Conservation (phyloP, 192 early-diverging fungal species). For the Coemansia reversa region DNA sequence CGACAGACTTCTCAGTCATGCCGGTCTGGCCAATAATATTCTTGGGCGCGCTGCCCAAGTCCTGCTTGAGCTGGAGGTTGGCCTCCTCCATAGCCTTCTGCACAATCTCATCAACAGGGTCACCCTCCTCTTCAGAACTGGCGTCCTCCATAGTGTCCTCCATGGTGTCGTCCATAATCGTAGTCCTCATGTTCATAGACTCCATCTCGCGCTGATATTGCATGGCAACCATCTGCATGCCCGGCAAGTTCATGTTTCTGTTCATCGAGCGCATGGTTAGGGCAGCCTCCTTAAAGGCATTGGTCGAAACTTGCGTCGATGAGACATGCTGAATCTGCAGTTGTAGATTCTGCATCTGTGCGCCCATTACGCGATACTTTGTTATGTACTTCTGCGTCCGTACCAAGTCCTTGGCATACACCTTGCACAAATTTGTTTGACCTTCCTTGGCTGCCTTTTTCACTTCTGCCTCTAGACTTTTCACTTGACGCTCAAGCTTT, state of each 20-base stretch:
- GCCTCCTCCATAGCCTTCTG: constrained; percentile 95
- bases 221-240: constrained; percentile 94
- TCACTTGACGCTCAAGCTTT: constrained; percentile 92
- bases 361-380: constrained; percentile 96
- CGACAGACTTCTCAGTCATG: constrained; percentile 33
- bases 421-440: constrained; percentile 85
- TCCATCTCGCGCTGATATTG: constrained; percentile 95
- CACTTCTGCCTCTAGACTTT: constrained; percentile 92
- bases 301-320: constrained; percentile 95
- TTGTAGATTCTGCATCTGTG: constrained; percentile 88
- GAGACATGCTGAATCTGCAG: constrained; percentile 76
- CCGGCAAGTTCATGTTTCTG: constrained; percentile 87
- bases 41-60: constrained; percentile 54
- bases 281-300: constrained; percentile 93
- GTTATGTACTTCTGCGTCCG: constrained; percentile 89
- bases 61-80: constrained; percentile 66
- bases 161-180: constrained; percentile 97
- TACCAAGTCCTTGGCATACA: constrained; percentile 98
- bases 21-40: constrained; percentile 55
- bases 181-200: constrained; percentile 99
- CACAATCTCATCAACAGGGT: constrained; percentile 86
- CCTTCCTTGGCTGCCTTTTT: constrained; percentile 88
- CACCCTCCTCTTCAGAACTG: constrained; percentile 81
- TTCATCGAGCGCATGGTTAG: constrained; percentile 98
- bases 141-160: constrained; percentile 94